Evolutionary conservation across 805 yeast species (phyloP).

Genomic region (Barnettozyma salicaria): DNA sequence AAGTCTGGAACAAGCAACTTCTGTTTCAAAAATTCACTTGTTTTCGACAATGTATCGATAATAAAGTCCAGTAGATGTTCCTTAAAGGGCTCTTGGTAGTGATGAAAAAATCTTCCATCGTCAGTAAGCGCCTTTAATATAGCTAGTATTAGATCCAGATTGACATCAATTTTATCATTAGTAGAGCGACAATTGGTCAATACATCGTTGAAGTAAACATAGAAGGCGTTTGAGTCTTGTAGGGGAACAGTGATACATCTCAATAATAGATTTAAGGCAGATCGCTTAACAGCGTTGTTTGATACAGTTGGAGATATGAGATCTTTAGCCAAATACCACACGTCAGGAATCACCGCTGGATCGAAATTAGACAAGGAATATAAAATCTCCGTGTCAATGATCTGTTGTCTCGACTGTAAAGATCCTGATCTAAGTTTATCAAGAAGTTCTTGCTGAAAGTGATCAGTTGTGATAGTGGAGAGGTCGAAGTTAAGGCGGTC

Average conservation of each 20-base stretch:
- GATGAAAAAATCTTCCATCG: conserved; percentile 48
- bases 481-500: conserved; percentile 33
- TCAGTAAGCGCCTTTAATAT: conserved; percentile 44
- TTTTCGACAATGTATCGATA: conserved; percentile 28
- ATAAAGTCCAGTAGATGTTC: conserved; percentile 35
- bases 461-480: conserved; percentile 40
- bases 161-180: conserved; percentile 36
- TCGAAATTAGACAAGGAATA: conserved; percentile 45
- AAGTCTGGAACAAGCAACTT: conserved; percentile 21
- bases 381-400: conserved; percentile 43
- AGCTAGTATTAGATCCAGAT: conserved; percentile 43
- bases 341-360: conserved; percentile 57
- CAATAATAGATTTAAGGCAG: conserved; percentile 46
- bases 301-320: conserved; percentile 36
- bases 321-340: conserved; percentile 66
- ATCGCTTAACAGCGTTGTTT: conserved; percentile 31
- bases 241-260: conserved; percentile 49
- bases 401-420: conserved; percentile 36
- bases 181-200: conserved; percentile 35
- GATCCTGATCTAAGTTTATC: conserved; percentile 35
- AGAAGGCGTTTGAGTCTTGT: conserved; percentile 40
- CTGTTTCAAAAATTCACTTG: conserved; percentile 22
- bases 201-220: conserved; percentile 58
- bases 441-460: conserved; percentile 34
- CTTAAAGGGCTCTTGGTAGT: conserved; percentile 40